Evolutionary conservation across 352 stramenopile genomes (phyloP).

Genomic region (Phytophthora agathidicida): DNA sequence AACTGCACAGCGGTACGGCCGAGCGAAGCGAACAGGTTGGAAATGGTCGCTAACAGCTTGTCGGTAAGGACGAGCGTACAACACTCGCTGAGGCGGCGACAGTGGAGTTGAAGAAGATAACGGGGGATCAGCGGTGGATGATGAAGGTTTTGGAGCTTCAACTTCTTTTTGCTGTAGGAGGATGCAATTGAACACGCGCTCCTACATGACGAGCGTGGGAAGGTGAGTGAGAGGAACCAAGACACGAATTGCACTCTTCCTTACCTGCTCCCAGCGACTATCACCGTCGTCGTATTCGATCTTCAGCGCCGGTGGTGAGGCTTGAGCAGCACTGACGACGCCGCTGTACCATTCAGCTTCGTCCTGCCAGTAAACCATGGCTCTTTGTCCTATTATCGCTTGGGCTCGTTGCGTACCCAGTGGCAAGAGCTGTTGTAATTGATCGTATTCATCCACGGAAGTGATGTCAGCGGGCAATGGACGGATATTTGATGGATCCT

Average conservation of each 20-base stretch:
- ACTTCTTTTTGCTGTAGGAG: conserved; percentile 26
- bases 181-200: conserved; percentile 42
- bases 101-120: neutral
- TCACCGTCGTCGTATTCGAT: conserved; percentile 63
- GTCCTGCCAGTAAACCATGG: conserved; percentile 49
- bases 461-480: conserved; percentile 11
- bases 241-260: neutral
- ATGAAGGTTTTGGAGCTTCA: neutral
- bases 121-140: neutral
- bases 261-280: conserved; percentile 49
- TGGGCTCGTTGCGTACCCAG: neutral
- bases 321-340: conserved; percentile 19
- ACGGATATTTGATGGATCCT: conserved; percentile 15
- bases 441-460: conserved; percentile 17
- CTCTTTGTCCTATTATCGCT: conserved; percentile 18
- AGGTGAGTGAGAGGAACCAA: conserved; percentile 1
- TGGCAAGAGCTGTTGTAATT: conserved; percentile 42
- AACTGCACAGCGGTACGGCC: conserved; percentile 37
- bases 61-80: conserved; percentile 46
- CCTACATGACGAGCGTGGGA: conserved; percentile 25
- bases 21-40: conserved; percentile 40
- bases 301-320: conserved; percentile 22
- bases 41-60: conserved; percentile 41
- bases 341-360: conserved; percentile 51
- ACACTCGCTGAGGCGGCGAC: conserved; percentile 16